Evolutionary conservation across 305 asterid species (phyloP).

Genomic region (Nicotiana rustica): DNA sequence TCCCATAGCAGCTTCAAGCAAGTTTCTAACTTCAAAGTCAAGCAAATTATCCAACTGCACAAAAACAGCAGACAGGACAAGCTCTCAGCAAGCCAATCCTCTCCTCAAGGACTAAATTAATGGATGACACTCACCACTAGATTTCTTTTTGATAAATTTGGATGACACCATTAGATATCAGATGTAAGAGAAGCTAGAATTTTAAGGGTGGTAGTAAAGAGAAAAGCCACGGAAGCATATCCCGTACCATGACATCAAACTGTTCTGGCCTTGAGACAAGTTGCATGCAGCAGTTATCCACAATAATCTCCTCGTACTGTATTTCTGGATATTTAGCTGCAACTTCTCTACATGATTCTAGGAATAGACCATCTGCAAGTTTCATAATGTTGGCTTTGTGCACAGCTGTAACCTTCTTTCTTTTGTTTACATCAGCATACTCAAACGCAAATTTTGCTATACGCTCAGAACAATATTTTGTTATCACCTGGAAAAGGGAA

Average conservation of each 20-base stretch:
- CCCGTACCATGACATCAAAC: slow-evolving; percentile 93
- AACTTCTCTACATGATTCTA: slow-evolving; percentile 96
- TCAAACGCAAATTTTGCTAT: slow-evolving; percentile 97
- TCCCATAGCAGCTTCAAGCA: background rate
- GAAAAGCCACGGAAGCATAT: background rate
- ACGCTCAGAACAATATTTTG: slow-evolving; percentile 97
- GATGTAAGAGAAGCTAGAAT: background rate
- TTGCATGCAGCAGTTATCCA: slow-evolving; percentile 99
- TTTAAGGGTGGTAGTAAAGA: background rate
- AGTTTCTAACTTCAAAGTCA: background rate
- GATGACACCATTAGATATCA: slow-evolving; percentile 19
- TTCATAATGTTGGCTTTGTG: slow-evolving; percentile 99
- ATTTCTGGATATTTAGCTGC: slow-evolving; percentile 93
- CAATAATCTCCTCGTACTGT: slow-evolving; percentile 93
- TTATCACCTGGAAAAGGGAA: slow-evolving; percentile 73
- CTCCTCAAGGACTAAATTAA: slow-evolving; percentile 11
- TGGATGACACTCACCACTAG: background rate
- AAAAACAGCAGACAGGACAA: background rate
- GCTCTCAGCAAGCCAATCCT: slow-evolving; percentile 10
- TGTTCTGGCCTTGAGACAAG: slow-evolving; percentile 99
- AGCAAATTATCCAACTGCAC: background rate
- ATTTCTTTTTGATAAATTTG: background rate
- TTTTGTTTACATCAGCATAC: slow-evolving; percentile 96
- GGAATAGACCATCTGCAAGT: slow-evolving; percentile 96
- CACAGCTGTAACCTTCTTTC: slow-evolving; percentile 96